phyloP scores from a whole-genome alignment of 306 rosid genomes.

The Cucurbita moschata region DNA sequence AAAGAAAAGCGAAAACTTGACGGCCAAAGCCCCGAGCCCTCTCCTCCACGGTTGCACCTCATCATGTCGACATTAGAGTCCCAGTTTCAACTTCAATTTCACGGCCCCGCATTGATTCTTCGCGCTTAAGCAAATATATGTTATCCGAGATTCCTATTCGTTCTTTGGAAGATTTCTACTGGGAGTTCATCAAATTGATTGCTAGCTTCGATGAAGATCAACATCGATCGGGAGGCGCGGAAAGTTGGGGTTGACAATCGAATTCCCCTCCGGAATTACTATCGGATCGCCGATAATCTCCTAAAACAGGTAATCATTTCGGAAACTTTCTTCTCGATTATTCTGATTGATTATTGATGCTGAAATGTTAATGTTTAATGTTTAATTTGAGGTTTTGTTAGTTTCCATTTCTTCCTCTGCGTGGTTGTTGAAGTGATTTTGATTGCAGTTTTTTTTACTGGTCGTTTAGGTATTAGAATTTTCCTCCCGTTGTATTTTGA shows the following conservation, averaged over 20 bases:
- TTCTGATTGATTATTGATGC: neutral
- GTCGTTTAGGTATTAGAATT: neutral
- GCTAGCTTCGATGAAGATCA: constrained; percentile 54
- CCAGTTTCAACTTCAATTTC: constrained; percentile 13
- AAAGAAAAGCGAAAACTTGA: neutral
- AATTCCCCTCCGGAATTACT: constrained; percentile 66
- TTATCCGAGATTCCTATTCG: neutral
- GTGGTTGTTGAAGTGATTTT: neutral
- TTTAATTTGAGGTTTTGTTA: neutral
- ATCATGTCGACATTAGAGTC: constrained; percentile 21
- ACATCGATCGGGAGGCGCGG: constrained; percentile 50
- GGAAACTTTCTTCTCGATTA: neutral
- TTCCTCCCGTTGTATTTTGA: neutral
- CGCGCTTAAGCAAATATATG: constrained; percentile 8
- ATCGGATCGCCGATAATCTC: constrained; percentile 85
- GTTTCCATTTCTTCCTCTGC: neutral
- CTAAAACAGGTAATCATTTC: constrained; percentile 55
- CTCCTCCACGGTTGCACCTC: constrained; percentile 2
- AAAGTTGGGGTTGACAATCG: constrained; percentile 67
- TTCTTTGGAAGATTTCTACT: constrained; percentile 1
- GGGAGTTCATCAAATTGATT: neutral
- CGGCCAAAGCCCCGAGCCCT: neutral
- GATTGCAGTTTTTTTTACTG: neutral
- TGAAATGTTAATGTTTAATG: neutral
- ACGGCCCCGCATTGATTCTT: constrained; percentile 13